These are phyloP conservation scores for Fonsecaea multimorphosa DNA, from an alignment of 2,329 filamentous ascomycete species.

Conservation along the genomic window DNA sequence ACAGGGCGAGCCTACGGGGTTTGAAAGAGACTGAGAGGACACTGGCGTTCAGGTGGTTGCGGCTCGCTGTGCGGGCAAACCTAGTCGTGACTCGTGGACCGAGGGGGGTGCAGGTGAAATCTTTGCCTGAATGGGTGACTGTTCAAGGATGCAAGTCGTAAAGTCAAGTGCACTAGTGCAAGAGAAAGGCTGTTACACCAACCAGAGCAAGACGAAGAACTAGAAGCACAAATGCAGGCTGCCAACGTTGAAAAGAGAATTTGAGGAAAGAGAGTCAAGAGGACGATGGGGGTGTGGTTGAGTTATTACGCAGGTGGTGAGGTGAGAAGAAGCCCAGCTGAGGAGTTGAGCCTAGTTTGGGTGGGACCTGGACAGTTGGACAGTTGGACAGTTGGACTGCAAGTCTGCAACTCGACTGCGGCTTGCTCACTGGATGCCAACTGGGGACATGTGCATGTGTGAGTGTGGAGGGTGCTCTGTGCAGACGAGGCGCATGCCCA, in stretches of 20 bases:
- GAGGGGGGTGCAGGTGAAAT: background rate
- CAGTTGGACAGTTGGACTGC: no score
- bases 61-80: conserved; percentile 4
- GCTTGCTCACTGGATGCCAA: background rate
- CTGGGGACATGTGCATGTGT: conserved; percentile 11
- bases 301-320: conserved; percentile 15
- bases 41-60: background rate
- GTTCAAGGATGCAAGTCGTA: background rate
- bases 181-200: background rate
- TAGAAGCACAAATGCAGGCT: conserved; percentile 10
- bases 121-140: background rate
- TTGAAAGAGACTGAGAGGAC: background rate
- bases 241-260: conserved; percentile 7
- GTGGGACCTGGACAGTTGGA: background rate
- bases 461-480: background rate
- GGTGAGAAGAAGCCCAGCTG: conserved; percentile 13
- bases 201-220: conserved; percentile 2
- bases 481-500: conserved; percentile 12
- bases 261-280: conserved; percentile 10
- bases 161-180: background rate
- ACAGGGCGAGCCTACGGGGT: conserved; percentile 13
- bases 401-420: background rate
- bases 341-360: conserved; percentile 4
- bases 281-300: conserved; percentile 9
- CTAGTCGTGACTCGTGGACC: conserved; percentile 12